Percentiles rank a stretch among this genome's conserved stretches.
These are phyloP conservation scores for Vanilla planifolia DNA, from an alignment of 106 monocot genomes.

Conservation along the genomic window DNA sequence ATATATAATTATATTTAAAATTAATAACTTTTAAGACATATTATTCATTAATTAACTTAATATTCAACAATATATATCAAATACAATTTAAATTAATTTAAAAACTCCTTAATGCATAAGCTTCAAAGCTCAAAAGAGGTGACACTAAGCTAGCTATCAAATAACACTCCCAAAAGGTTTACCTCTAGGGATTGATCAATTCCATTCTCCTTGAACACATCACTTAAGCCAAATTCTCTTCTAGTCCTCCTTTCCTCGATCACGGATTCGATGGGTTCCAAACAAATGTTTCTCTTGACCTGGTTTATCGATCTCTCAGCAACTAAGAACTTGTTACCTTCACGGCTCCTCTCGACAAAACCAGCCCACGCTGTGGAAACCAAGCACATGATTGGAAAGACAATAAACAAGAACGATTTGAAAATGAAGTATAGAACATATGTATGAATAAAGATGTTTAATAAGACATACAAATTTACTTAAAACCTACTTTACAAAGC, in stretches of 20 bases:
- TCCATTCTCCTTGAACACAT: constrained; percentile 45
- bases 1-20: too few species aligned
- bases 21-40: too few species aligned
- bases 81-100: too few species aligned
- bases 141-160: constrained; percentile 9
- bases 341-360: constrained; percentile 68
- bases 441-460: too few species aligned
- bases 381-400: too few species aligned
- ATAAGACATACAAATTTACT: too few species aligned
- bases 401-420: constrained; percentile 2
- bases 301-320: constrained; percentile 63
- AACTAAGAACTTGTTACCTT: constrained; percentile 67
- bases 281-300: constrained; percentile 50
- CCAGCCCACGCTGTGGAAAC: constrained; percentile 72
- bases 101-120: too few species aligned
- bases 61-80: too few species aligned
- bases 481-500: too few species aligned
- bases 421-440: not conserved
- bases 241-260: constrained; percentile 62
- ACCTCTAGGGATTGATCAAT: constrained; percentile 13
- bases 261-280: constrained; percentile 54
- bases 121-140: too few species aligned
- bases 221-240: constrained; percentile 31
- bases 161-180: constrained; percentile 29
- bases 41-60: too few species aligned